A percentile compares a stretch with the other conserved stretches of the same genome.
These are phyloP conservation scores for Gossypium schwendimanii DNA, from an alignment of 441 rosid species.

Conservation along the genomic window DNA sequence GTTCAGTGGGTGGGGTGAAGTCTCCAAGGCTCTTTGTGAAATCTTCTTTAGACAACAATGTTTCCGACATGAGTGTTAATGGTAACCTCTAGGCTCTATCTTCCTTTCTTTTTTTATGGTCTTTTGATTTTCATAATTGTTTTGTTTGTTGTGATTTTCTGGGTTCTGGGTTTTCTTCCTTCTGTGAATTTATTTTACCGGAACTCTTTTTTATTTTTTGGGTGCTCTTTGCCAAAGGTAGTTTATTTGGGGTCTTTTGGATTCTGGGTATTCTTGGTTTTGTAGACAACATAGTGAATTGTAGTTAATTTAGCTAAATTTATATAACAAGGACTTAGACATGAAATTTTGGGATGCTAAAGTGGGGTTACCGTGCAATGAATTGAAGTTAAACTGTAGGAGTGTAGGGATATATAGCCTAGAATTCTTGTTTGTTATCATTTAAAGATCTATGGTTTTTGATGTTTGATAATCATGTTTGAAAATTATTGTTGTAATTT, in stretches of 20 bases:
- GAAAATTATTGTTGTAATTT: background rate
- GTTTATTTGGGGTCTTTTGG: conserved; percentile 17
- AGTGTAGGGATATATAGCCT: background rate
- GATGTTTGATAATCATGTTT: conserved; percentile 6
- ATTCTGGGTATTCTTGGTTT: conserved; percentile 17
- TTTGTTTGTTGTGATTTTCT: conserved; percentile 12
- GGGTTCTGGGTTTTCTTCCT: conserved; percentile 19
- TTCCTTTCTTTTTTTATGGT: background rate
- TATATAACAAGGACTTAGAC: background rate
- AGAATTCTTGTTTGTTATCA: background rate
- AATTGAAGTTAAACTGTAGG: background rate
- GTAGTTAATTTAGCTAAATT: background rate
- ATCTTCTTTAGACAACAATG: conserved; percentile 64
- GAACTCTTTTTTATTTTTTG: background rate
- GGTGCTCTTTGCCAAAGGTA: background rate
- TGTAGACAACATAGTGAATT: background rate
- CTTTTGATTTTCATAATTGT: background rate
- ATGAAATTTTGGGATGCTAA: background rate
- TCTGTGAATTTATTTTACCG: background rate
- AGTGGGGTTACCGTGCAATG: background rate
- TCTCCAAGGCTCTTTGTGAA: conserved; percentile 40
- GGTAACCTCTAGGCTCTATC: conserved; percentile 33
- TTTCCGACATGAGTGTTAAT: conserved; percentile 90
- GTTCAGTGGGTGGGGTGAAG: conserved; percentile 32
- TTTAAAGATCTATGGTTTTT: background rate